A percentile compares a stretch with the other conserved stretches of the same genome.
Evolutionary conservation across 345 rosid species (phyloP).

Genomic region (Murraya paniculata): DNA sequence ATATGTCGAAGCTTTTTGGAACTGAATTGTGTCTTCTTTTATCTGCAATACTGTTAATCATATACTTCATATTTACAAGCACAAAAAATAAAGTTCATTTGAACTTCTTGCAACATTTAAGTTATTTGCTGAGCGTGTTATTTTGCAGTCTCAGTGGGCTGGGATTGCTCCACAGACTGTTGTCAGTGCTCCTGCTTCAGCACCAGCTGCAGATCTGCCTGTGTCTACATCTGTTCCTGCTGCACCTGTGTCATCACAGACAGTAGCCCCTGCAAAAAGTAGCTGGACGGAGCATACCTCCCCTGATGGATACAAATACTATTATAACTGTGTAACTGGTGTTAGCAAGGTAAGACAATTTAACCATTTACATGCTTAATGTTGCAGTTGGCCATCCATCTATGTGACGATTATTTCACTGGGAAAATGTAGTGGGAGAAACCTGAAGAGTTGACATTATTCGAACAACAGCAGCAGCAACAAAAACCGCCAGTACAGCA

Average conservation of each 20-base stretch:
- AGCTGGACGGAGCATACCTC: constrained; percentile 97
- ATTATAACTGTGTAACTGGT: constrained; percentile 69
- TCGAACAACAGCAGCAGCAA: constrained; percentile 59
- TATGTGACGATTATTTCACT: constrained; percentile 16
- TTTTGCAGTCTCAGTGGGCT: constrained; percentile 54
- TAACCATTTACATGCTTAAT: constrained; percentile 10
- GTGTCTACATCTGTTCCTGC: constrained; percentile 37
- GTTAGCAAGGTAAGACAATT: constrained; percentile 80
- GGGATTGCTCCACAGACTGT: constrained; percentile 44
- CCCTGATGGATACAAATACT: constrained; percentile 96
- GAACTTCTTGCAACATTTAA: neutral
- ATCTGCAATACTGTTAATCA: neutral
- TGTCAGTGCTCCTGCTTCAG: constrained; percentile 40
- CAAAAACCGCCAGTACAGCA: constrained; percentile 51
- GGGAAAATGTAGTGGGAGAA: constrained; percentile 73
- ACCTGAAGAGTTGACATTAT: constrained; percentile 77
- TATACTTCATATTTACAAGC: neutral
- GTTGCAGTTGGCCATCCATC: constrained; percentile 4
- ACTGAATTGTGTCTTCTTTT: neutral
- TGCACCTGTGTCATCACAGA: constrained; percentile 34
- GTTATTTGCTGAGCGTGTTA: constrained; percentile 8
- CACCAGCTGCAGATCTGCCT: constrained; percentile 45
- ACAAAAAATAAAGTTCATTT: neutral
- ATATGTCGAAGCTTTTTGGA: neutral
- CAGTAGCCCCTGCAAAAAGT: constrained; percentile 51